Conservation (phyloP, 139 green algal species). For the Chlorella ohadii region DNA sequence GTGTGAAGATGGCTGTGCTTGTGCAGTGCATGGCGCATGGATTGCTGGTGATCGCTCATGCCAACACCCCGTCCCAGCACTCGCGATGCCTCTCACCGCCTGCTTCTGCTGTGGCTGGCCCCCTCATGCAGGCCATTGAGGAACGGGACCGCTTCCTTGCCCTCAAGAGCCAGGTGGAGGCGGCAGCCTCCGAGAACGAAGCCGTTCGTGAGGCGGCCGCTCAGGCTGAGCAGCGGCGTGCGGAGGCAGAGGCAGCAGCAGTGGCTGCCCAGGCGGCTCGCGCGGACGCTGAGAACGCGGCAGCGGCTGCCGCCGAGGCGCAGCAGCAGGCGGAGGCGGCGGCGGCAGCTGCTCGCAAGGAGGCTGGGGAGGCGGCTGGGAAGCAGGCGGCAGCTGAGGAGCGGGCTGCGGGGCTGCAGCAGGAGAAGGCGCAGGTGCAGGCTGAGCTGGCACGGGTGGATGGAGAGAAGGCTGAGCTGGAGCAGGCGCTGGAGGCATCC, state of each 20-base stretch:
- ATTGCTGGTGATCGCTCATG: no score
- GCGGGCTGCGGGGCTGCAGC: background rate
- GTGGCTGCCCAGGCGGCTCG: background rate
- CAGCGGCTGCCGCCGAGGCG: background rate
- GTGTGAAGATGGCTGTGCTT: no score
- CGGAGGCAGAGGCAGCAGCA: background rate
- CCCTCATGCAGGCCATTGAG: constrained; percentile 10
- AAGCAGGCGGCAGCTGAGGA: background rate
- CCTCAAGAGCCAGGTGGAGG: background rate
- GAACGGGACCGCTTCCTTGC: constrained; percentile 20
- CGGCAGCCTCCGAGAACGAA: constrained; percentile 12
- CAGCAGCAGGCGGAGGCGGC: background rate
- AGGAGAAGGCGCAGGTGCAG: background rate
- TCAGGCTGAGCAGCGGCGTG: constrained; percentile 2
- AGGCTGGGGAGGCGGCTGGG: background rate
- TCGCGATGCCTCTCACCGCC: no score
- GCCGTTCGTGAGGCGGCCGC: background rate
- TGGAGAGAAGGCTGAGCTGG: background rate
- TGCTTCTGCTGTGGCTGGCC: no score
- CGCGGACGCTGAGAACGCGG: background rate
- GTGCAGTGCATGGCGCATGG: no score
- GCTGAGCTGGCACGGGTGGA: background rate
- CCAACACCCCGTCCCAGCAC: no score
- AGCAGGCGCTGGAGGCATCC: background rate
- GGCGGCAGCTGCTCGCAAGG: background rate